Evolutionary conservation across 2,329 filamentous ascomycete genomes (phyloP).

Genomic region (Aspergillus carbonarius): DNA sequence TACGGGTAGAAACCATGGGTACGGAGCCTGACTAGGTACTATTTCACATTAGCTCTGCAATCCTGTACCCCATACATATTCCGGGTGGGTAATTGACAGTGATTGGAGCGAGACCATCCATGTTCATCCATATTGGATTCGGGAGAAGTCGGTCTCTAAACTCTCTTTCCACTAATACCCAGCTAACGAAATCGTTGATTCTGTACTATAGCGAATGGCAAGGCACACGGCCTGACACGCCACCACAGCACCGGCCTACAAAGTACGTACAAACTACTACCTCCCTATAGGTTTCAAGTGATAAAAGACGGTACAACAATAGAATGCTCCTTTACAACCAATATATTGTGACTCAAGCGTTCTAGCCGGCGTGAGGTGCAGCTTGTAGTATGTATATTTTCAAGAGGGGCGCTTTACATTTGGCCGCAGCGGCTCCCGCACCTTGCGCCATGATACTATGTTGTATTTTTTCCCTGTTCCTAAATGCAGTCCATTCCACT

Average conservation of each 20-base stretch:
- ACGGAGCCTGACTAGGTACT: constrained; percentile 1
- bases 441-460: background rate
- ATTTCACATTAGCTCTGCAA: constrained; percentile 1
- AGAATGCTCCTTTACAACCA: too few species aligned
- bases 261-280: background rate
- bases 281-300: background rate
- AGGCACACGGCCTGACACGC: background rate
- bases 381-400: too few species aligned
- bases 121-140: background rate
- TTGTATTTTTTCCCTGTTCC: background rate
- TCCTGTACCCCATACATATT: constrained; percentile 1
- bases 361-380: too few species aligned
- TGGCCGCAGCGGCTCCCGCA: background rate
- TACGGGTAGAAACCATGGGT: background rate
- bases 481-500: background rate
- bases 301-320: background rate
- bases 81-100: background rate
- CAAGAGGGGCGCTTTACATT: too few species aligned
- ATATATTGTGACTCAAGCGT: too few species aligned
- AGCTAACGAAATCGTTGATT: background rate
- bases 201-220: background rate
- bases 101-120: background rate
- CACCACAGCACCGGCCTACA: background rate
- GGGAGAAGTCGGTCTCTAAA: background rate
- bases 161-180: background rate